Base-by-base conservation (phyloP, 2,329 filamentous ascomycete genomes). In the Hypomyces rosellus region DNA sequence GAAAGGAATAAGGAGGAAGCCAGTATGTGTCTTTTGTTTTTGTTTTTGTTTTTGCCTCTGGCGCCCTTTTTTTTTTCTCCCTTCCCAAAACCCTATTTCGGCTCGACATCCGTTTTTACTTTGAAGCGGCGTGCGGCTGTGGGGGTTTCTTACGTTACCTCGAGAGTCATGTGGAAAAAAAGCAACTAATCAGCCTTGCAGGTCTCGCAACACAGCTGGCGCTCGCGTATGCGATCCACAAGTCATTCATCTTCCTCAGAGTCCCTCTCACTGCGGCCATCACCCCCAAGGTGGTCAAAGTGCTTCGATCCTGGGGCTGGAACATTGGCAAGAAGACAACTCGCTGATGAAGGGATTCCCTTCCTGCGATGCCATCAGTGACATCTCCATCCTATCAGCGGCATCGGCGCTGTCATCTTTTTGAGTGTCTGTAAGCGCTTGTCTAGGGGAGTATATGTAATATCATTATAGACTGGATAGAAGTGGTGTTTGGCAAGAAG, bases 231-330 rank as follows among this genome's bases (percentile, higher is more conserved):
- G 92, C 92, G 25, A 89, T 99, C 52, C 93, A 99, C 76, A 99
- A 99, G 73, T 95, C 88, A 60, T 89, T 97, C 68, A 96, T 99
- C 62, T 96, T 99, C 69, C 69, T 97, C 57, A 82, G 93, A n/a
- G 89, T 99, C 9, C 93, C 93, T 8, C 72, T 97, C 56, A 93
- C 93, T 1, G 90, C 89, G 12, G 92, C 90, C 3, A 77, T 97
- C 34, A 90, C 89, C 8, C 93, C 93, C 1, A 96, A 95, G 70
- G 85, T 97, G n/a, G 93, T 96, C 62, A 95, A 89, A 70, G 81
- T 84, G 12, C 74, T 99, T 25, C 77, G 92, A 56, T 78, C 82
- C 12, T 96, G 92, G 89, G 93, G 93, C 5, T 97, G 89, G 85
- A 83, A 97, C 65, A 93, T 99, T 63, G 92, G 92, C 46, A 95